These are phyloP conservation scores for Rickenella mellea DNA, from an alignment of 768 basidiomycete species.

Conservation along the genomic window DNA sequence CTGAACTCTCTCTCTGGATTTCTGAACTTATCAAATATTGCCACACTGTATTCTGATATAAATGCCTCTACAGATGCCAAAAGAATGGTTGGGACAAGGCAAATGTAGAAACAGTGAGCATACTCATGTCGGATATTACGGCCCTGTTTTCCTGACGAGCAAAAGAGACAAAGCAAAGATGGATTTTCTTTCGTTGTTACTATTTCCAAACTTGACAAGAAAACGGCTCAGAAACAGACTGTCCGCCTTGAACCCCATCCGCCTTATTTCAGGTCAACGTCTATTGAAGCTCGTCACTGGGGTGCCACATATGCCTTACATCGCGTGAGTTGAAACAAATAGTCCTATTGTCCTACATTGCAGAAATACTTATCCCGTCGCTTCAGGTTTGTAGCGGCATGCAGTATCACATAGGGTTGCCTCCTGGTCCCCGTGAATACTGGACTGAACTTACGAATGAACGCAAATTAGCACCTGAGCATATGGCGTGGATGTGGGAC, in stretches of 20 bases:
- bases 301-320: conserved; percentile 83
- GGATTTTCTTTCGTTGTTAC: conserved; percentile 61
- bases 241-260: conserved; percentile 71
- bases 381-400: conserved; percentile 65
- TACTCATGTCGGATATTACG: background rate
- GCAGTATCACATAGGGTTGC: conserved; percentile 66
- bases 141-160: conserved; percentile 5
- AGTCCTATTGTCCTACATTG: conserved; percentile 10
- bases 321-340: conserved; percentile 48
- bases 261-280: conserved; percentile 52
- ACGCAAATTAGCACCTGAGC: conserved; percentile 56
- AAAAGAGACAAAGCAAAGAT: conserved; percentile 35
- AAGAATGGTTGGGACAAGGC: conserved; percentile 88
- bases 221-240: conserved; percentile 55
- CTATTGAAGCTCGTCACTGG: conserved; percentile 83
- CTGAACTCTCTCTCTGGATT: too few relatives aligned
- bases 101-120: conserved; percentile 58
- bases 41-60: background rate
- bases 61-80: conserved; percentile 49
- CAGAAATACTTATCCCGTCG: conserved; percentile 16
- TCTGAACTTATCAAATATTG: too few relatives aligned
- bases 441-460: conserved; percentile 71
- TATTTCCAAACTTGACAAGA: conserved; percentile 60
- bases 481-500: conserved; percentile 82
- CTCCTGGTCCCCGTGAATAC: conserved; percentile 79